Evolutionary conservation across 768 basidiomycete genomes (phyloP).

Genomic region (Russula olivacea): DNA sequence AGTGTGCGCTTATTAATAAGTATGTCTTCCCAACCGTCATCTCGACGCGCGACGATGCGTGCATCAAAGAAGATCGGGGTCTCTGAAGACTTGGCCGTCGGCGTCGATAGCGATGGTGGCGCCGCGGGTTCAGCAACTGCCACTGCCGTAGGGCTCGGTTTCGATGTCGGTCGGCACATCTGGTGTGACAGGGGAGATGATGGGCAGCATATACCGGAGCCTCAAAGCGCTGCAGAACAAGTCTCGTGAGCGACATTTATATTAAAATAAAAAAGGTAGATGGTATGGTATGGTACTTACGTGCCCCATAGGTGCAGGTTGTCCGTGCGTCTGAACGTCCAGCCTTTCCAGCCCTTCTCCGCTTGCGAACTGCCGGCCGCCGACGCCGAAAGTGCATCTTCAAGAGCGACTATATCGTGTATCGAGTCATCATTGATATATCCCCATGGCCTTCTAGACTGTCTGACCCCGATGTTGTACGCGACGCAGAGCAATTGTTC

Average conservation of each 20-base stretch:
- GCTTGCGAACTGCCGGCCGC: slow-evolving; percentile 31
- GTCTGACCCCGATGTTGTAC: slow-evolving; percentile 76
- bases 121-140: slow-evolving; percentile 1
- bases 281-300: slow-evolving; percentile 41
- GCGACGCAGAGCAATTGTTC: slow-evolving; percentile 76
- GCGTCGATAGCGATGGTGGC: slow-evolving; percentile 31
- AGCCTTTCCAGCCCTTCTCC: slow-evolving; percentile 50
- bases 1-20: slow-evolving; percentile 59
- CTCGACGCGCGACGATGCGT: slow-evolving; percentile 61
- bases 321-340: slow-evolving; percentile 84
- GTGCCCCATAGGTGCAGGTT: slow-evolving; percentile 82
- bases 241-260: not conserved
- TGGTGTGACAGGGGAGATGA: slow-evolving; percentile 47
- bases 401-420: slow-evolving; percentile 71
- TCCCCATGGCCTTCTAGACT: slow-evolving; percentile 82
- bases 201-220: slow-evolving; percentile 70
- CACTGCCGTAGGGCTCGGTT: slow-evolving; percentile 21
- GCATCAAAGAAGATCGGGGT: slow-evolving; percentile 70
- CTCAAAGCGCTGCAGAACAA: slow-evolving; percentile 57
- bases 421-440: slow-evolving; percentile 72
- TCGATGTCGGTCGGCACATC: slow-evolving; percentile 30
- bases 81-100: slow-evolving; percentile 35
- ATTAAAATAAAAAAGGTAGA: not conserved
- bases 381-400: slow-evolving; percentile 39
- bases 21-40: slow-evolving; percentile 79